Conservation (phyloP, 345 rosid species). For the Odontarrhena argentea region DNA sequence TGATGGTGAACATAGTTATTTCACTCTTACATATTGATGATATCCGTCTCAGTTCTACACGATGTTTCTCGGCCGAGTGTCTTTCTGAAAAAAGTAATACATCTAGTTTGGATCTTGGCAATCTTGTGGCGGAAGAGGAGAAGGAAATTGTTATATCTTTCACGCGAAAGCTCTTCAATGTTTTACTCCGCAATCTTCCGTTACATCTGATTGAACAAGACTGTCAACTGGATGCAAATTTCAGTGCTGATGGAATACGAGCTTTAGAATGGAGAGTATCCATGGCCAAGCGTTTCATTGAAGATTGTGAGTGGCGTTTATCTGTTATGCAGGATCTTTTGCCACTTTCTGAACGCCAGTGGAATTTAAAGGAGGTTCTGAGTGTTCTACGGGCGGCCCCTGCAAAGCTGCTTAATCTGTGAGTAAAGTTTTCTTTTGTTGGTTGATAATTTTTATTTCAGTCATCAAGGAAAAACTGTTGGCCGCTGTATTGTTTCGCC, state of each 20-base stretch:
- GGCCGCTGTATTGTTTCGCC: slow-evolving; percentile 1
- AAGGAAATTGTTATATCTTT: slow-evolving; percentile 73
- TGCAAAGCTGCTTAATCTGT: slow-evolving; percentile 91
- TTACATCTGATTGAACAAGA: slow-evolving; percentile 56
- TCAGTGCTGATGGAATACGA: slow-evolving; percentile 58
- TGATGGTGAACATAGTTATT: slow-evolving; percentile 85
- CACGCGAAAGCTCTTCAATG: slow-evolving; percentile 70
- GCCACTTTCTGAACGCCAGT: slow-evolving; percentile 82
- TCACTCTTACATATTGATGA: slow-evolving; percentile 88
- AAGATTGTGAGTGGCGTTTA: slow-evolving; percentile 97
- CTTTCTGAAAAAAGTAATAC: slow-evolving; percentile 48
- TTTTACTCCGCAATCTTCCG: slow-evolving; percentile 69
- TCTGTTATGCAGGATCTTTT: slow-evolving; percentile 89
- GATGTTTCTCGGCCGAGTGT: slow-evolving; percentile 56
- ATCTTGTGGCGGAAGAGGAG: slow-evolving; percentile 59
- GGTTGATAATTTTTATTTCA: slow-evolving; percentile 20
- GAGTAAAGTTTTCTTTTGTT: slow-evolving; percentile 42
- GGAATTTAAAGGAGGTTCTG: slow-evolving; percentile 94
- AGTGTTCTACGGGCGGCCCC: slow-evolving; percentile 90
- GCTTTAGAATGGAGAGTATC: slow-evolving; percentile 95
- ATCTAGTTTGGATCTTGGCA: slow-evolving; percentile 50
- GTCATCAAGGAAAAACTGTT: slow-evolving; percentile 17
- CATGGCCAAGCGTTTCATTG: slow-evolving; percentile 68
- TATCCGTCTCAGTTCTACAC: slow-evolving; percentile 62
- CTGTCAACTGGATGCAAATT: slow-evolving; percentile 53